phyloP scores from a whole-genome alignment of 2,329 filamentous ascomycete genomes.

The Colletotrichum phormii region DNA sequence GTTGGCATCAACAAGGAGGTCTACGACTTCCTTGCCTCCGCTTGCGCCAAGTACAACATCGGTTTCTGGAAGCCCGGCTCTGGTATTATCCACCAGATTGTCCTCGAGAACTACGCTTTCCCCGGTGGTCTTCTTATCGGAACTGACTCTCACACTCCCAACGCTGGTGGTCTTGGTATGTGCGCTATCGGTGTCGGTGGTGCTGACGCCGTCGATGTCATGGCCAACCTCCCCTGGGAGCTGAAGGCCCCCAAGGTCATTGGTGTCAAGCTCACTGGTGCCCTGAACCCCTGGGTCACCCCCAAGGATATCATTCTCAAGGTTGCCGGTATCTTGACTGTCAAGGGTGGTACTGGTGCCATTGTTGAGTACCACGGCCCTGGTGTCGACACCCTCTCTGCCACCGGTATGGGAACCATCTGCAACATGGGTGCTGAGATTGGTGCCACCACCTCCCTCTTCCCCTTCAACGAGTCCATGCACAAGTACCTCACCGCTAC shows the following conservation, averaged over 20 bases:
- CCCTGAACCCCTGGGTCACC: slow-evolving; percentile 78
- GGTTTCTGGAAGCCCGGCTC: slow-evolving; percentile 99
- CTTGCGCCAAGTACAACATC: slow-evolving; percentile 99
- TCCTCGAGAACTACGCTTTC: slow-evolving; percentile 99
- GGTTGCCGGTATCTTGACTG: slow-evolving; percentile 81
- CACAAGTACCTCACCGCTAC: slow-evolving; percentile 80
- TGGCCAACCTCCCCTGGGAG: slow-evolving; percentile 22
- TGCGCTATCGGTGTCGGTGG: slow-evolving; percentile 95
- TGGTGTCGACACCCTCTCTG: slow-evolving; percentile 75
- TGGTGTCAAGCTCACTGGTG: slow-evolving; percentile 79
- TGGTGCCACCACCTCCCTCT: slow-evolving; percentile 77
- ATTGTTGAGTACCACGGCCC: slow-evolving; percentile 73
- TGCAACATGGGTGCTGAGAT: slow-evolving; percentile 62
- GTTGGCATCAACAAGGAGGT: slow-evolving; percentile 58
- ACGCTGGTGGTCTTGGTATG: slow-evolving; percentile 96
- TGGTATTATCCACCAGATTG: slow-evolving; percentile 99
- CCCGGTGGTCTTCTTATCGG: slow-evolving; percentile 97
- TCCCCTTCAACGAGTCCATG: slow-evolving; percentile 86
- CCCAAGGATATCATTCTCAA: slow-evolving; percentile 81
- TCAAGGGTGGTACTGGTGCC: slow-evolving; percentile 82
- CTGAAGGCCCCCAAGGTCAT: slow-evolving; percentile 76
- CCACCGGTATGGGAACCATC: slow-evolving; percentile 81
- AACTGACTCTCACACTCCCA: slow-evolving; percentile 97
- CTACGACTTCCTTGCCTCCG: slow-evolving; percentile 93
- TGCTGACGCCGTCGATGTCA: slow-evolving; percentile 51